Conservation (phyloP, 208 protist genomes). For the Crithidia thermophila region DNA sequence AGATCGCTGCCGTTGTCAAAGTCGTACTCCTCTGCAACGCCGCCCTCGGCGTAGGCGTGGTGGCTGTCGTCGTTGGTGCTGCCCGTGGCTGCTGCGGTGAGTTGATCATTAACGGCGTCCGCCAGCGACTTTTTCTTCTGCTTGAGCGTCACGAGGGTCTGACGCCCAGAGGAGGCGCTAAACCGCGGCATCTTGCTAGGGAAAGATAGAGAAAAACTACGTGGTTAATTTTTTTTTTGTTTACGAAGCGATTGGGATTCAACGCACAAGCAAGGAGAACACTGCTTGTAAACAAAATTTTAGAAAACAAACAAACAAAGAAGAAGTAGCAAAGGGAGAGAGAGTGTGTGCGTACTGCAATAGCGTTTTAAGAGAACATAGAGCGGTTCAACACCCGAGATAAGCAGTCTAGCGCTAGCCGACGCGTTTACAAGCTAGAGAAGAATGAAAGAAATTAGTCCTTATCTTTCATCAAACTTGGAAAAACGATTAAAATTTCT, state of each 20-base stretch:
- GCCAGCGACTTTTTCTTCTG: conserved; percentile 63
- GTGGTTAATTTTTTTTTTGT: no score
- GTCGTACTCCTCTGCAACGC: conserved; percentile 45
- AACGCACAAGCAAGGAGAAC: no score
- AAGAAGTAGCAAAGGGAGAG: neutral
- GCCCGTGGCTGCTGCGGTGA: conserved; percentile 24
- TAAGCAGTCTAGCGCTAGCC: no score
- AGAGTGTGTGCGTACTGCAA: no score
- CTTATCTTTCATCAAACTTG: neutral
- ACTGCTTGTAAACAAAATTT: neutral
- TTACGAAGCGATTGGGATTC: no score
- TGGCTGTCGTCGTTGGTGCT: conserved; percentile 8
- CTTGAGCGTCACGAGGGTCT: conserved; percentile 40
- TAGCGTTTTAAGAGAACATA: no score
- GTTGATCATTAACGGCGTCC: conserved; percentile 73
- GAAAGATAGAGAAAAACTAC: neutral
- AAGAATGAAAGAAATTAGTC: neutral
- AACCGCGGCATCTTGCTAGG: conserved; percentile 35
- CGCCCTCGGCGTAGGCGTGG: conserved; percentile 20
- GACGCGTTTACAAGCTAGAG: no score
- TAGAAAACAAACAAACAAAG: conserved; percentile 14
- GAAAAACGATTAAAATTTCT: no score
- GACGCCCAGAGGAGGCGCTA: conserved; percentile 14
- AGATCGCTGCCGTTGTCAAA: conserved; percentile 16
- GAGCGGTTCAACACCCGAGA: no score